Base-by-base conservation (phyloP, 345 rosid genomes). In the Eucalyptus decipiens region DNA sequence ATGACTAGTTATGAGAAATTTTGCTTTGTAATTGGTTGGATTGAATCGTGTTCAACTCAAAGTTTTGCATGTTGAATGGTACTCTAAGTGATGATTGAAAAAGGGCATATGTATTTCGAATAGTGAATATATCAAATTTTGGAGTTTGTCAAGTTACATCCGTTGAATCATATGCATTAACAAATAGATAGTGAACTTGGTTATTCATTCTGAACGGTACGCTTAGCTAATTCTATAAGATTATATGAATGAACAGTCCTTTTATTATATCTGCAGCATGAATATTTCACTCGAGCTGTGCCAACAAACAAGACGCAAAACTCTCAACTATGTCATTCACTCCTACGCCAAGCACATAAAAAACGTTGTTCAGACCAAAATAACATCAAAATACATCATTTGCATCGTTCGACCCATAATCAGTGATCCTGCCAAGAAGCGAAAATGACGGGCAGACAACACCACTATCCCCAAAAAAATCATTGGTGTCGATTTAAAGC, bases 31-130 rank as follows among this genome's bases (percentile, higher is more conserved):
- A 11, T 37, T 76, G 45, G 2, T 72, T 37, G 45, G 45, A 37
- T 0, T 0, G 3, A 6, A 40, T 5, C 1, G 0, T 3, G 26
- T 6, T 72, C 45, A 2, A 65, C 76, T 65, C 11, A 65, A 16
- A 30, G 4, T 62, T 30, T 21, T 37, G 21, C 4, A 1, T 5
- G 43, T 72, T 34, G 3, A 72, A 72, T 5, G 80, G 13, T 69
- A 0, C 24, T 69, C 40, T 16, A 67, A 65, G 72, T 15, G 19
- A 65, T 30, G 37, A 65, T 15, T 65, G 72, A 65, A 65, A 32
- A 65, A 65, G 1, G 11, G 6, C 10, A 32, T 2, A 13, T 32
- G 3, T 16, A 18, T 6, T 3, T 67, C 23, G 2, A 32, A 67
- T 67, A 34, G 3, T n/a, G 23, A 32, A 32, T 16, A 32, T 16